Evolutionary conservation across 805 yeast species (phyloP), one percentile per base, ranked within the genome.

Genomic region (Candida ascalaphidarum): DNA sequence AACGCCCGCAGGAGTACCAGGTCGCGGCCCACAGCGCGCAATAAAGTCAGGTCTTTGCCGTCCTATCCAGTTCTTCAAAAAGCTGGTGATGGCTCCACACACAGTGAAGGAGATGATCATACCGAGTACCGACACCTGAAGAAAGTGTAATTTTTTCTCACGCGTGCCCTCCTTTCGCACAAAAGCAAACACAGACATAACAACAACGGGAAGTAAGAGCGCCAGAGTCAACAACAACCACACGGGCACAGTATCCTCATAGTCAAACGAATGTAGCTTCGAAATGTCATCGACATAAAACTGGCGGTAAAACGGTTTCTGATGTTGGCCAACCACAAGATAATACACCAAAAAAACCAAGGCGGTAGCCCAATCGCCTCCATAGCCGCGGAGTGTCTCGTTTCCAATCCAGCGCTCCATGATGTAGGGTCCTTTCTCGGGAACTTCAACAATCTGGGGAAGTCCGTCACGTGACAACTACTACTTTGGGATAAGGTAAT

Each of bases 11-110:
- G 86, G 78, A 0, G 88, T 67, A 27, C 60, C 77, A 2, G 55
- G 52, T 18, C 56, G 59, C 4, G 96, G 96, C 13, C 66, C 48
- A 52, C 97, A 89, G 41, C 97, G 68, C 5, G 86, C 83, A 29
- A 89, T 55, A 48, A 88, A 83, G 54, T 89, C 98, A 0, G 98
- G 98, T 34, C 98, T 66, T 36, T 80, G 83, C 47, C 96, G 71
- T 4, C 96, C 96, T 31, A 89, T 73, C 74, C 82, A 75, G 46
- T 80, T 76, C 58, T 89, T 89, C 34, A 84, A 49, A 11, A 77
- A 59, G 44, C 84, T 84, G 3, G 95, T 83, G 28, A 81, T 44
- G 17, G 79, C 58, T 23, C 74, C 65, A 17, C 82, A 74, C 10
- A 77, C 54, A 12, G 74, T 63, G 32, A 81, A 59, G 0, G 86